Evolutionary conservation across 2,329 filamentous ascomycete genomes (phyloP).

Genomic region (Claviceps fusiformis): DNA sequence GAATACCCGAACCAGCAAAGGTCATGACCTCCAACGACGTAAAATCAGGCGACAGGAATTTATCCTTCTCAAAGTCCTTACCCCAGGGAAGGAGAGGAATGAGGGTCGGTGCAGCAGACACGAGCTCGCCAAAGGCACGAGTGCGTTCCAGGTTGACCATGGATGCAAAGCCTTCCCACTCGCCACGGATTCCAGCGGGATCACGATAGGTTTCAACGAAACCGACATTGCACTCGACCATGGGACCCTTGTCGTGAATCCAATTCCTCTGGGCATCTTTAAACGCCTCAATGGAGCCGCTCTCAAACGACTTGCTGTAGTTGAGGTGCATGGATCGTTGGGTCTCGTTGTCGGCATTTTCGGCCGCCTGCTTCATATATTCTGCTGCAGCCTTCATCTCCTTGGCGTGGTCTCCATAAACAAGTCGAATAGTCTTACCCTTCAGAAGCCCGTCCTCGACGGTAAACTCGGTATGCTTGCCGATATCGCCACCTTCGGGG

Average conservation of each 20-base stretch:
- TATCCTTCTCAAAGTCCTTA: constrained; percentile 87
- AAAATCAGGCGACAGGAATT: constrained; percentile 89
- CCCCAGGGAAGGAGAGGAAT: constrained; percentile 86
- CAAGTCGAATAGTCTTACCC: constrained; percentile 55
- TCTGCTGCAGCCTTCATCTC: constrained; percentile 57
- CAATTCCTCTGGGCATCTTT: constrained; percentile 70
- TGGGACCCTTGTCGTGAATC: constrained; percentile 72
- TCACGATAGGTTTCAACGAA: constrained; percentile 82
- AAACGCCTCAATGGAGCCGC: constrained; percentile 62
- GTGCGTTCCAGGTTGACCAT: constrained; percentile 87
- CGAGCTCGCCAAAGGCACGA: constrained; percentile 71
- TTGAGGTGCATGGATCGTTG: constrained; percentile 61
- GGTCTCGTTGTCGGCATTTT: constrained; percentile 58
- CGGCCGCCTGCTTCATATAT: constrained; percentile 54
- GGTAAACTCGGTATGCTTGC: constrained; percentile 47
- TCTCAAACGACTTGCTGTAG: constrained; percentile 62
- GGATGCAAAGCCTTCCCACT: constrained; percentile 77
- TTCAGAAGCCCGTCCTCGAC: constrained; percentile 45
- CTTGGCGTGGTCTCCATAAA: constrained; percentile 60
- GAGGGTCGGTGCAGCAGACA: constrained; percentile 64
- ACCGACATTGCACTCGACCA: constrained; percentile 67
- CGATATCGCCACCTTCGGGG: constrained; percentile 51
- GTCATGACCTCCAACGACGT: constrained; percentile 85
- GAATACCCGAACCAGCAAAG: constrained; percentile 54
- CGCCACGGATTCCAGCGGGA: constrained; percentile 64